Conservation (phyloP, 768 basidiomycete species). For the Trametes meyenii region DNA sequence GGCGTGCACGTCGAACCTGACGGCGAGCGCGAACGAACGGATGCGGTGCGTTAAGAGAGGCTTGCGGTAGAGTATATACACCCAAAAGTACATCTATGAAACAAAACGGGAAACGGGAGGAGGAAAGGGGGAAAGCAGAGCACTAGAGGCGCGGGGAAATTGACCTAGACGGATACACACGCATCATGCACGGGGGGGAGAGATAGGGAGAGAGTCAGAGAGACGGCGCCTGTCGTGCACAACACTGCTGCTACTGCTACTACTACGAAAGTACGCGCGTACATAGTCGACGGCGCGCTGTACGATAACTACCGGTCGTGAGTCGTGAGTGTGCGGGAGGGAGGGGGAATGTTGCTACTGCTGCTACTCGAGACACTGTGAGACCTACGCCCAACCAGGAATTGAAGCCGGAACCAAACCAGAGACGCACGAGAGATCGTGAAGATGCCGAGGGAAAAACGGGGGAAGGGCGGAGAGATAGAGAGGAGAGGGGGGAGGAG, state of each 20-base stretch:
- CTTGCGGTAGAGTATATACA: slow-evolving; percentile 24
- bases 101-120: slow-evolving; percentile 5
- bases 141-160: not conserved
- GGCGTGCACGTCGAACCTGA: not conserved
- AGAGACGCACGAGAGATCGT: not conserved
- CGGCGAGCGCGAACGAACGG: not conserved
- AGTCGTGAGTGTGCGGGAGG: slow-evolving; percentile 2
- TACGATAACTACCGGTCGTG: slow-evolving; percentile 11
- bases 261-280: not conserved
- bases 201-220: not conserved
- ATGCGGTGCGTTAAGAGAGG: not conserved
- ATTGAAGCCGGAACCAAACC: not conserved
- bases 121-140: not conserved
- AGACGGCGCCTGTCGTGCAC: not conserved
- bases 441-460: not conserved
- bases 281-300: slow-evolving; percentile 1
- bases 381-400: slow-evolving; percentile 6
- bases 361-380: not conserved
- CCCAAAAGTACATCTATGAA: slow-evolving; percentile 24
- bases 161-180: slow-evolving; percentile 1
- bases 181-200: not conserved
- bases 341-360: not conserved
- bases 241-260: slow-evolving; percentile 1
- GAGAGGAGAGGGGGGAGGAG: not conserved
- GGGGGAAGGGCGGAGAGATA: not conserved